Base-by-base conservation (phyloP, 73 alveolate species). In the Blepharisma japonicum region DNA sequence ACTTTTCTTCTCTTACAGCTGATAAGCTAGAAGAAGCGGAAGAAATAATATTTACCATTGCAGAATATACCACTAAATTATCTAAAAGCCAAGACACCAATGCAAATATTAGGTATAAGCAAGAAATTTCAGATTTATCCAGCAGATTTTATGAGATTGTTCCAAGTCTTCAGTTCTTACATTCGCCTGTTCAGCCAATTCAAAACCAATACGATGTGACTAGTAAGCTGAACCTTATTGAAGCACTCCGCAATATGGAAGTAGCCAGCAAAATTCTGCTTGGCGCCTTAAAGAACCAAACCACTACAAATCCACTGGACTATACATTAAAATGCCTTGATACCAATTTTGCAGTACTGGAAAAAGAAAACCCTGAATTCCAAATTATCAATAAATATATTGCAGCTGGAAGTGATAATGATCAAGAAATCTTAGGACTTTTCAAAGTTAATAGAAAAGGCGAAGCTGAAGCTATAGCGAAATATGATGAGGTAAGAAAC, bases 151-250 rank as follows among this genome's bases (percentile, higher is more conserved):
- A 84, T 38, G 91, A 84, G 55, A 45, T 81, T 4, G 45, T 84
- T 32, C 88, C 91, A 0, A 87, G 77, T 51, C 82, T 74, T 49
- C 85, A 81, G 72, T 89, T 70, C 80, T 83, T 84, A 80, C 81
- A 91, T 78, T 81, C 85, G 66, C 93, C 96, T 9, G 95, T 92
- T 76, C 91, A 92, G 21, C 97, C 99, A 6, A 89, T 96, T 14
- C 85, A 53, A 23, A 68, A 81, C 6, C 53, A 68, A 39, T 85
- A 87, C 21, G 77, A 68, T 46, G 83, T 90, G 6, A 81, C 79
- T 67, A 18, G 45, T 11, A 90, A 92, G 81, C 74, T 80, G 47
- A 90, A 88, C 45, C 78, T 84, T 54, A 71, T 96, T 23, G 98
- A 88, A 46, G 77, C 83, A 53, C 87, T 96, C 49, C 78, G 90